Conservation (phyloP, 495 filamentous ascomycete species). For the Viridothelium virens region DNA sequence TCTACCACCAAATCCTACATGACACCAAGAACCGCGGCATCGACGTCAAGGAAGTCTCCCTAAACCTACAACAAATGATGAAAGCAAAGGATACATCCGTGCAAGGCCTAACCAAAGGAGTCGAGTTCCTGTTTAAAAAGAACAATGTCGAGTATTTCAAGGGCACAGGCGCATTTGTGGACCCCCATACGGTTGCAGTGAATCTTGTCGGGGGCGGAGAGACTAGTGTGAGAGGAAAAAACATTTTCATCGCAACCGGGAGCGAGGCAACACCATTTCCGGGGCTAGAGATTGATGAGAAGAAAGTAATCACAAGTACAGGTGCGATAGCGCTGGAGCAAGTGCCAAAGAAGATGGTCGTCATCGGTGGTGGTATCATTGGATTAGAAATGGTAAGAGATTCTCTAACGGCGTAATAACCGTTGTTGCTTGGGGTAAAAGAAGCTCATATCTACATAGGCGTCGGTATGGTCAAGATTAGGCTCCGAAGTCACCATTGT, state of each 20-base stretch:
- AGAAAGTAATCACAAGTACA: slow-evolving; percentile 92
- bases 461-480: slow-evolving; percentile 90
- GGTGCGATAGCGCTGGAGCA: slow-evolving; percentile 81
- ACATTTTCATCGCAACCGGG: slow-evolving; percentile 95
- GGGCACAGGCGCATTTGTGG: slow-evolving; percentile 77
- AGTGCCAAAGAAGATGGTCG: slow-evolving; percentile 94
- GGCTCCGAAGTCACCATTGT: slow-evolving; percentile 94
- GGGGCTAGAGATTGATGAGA: slow-evolving; percentile 90
- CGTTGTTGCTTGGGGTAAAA: not conserved
- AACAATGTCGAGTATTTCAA: slow-evolving; percentile 96
- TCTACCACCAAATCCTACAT: slow-evolving; percentile 96
- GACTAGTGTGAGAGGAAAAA: slow-evolving; percentile 76
- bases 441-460: slow-evolving; percentile 40
- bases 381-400: slow-evolving; percentile 83
- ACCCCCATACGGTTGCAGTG: slow-evolving; percentile 87
- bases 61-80: slow-evolving; percentile 93
- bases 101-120: slow-evolving; percentile 82
- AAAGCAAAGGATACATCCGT: slow-evolving; percentile 95
- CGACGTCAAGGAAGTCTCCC: slow-evolving; percentile 89
- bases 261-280: slow-evolving; percentile 94
- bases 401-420: not conserved
- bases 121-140: slow-evolving; percentile 98
- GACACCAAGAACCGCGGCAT: slow-evolving; percentile 97
- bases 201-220: slow-evolving; percentile 85
- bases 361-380: slow-evolving; percentile 98